Conservation (phyloP, 768 basidiomycete species). For the Collybia mongolica region DNA sequence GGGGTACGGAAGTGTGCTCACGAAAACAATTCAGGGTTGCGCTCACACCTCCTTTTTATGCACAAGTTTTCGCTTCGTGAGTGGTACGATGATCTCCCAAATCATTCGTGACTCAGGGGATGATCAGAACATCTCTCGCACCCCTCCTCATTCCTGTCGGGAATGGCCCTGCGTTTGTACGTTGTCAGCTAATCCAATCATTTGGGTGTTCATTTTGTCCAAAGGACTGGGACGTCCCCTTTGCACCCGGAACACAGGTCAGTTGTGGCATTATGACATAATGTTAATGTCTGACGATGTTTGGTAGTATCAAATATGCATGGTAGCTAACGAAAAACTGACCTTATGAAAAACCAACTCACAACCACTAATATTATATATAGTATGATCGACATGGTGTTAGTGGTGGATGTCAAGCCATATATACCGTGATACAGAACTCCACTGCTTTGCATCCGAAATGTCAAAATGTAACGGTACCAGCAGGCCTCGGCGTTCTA, state of each 20-base stretch:
- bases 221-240: conserved; percentile 51
- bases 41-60: conserved; percentile 46
- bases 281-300: neutral
- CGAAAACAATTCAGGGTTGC: conserved; percentile 29
- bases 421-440: conserved; percentile 47
- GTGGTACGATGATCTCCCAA: neutral
- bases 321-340: conserved; percentile 30
- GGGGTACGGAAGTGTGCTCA: neutral
- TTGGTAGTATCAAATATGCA: conserved; percentile 53
- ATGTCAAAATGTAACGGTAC: conserved; percentile 41
- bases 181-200: conserved; percentile 6
- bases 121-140: conserved; percentile 34
- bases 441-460: conserved; percentile 28
- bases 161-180: conserved; percentile 26
- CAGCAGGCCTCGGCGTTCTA: conserved; percentile 29
- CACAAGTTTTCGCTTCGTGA: conserved; percentile 50
- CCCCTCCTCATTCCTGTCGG: conserved; percentile 45
- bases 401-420: conserved; percentile 52
- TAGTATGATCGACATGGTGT: conserved; percentile 47
- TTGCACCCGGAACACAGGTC: conserved; percentile 43
- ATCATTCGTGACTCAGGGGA: neutral
- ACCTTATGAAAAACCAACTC: neutral
- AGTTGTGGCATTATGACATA: neutral
- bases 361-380: conserved; percentile 2
- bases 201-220: neutral